Base-by-base conservation (phyloP, 192 early-diverging fungal species). In the Linnemannia zychae region DNA sequence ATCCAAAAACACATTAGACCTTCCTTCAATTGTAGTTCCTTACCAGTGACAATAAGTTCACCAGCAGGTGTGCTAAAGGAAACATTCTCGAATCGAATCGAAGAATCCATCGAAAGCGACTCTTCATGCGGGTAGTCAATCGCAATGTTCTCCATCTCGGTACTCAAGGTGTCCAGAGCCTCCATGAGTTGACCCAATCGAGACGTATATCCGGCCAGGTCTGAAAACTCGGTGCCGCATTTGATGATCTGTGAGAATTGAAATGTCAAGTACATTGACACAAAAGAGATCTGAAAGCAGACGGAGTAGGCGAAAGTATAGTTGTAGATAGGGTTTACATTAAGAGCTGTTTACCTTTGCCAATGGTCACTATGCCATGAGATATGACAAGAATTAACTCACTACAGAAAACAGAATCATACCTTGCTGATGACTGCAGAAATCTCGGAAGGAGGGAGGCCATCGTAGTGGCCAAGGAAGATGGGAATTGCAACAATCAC, bases 171-270 rank as follows among this genome's bases (percentile, higher is more conserved):
- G 34, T 95, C 92, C 24, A 96, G 67, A 1, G 90, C 91, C 78
- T 98, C 96, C 76, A 96, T 90, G 33, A 98, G 86, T 82, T 97
- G 94, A 18, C 87, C 92, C 7, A 98, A 90, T 87, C 97, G 97
- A 17, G 94, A 89, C 1, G 93, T 92, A 71, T 96, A 97, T 9
- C 97, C 97, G 31, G 95, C 94, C 31, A 97, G 76, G 68, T 97
- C 93, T 0, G 96, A 93, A 74, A 96, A 77, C 76, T 89, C 90
- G 48, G 91, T 90, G 2, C 93, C 87, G 79, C 95, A 92, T 65
- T 95, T 89, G 50, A 96, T 94, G 34, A 97, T 88, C 9, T 81
- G 73, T 0, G 93, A 93, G 80, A 97, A 97, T 37, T 90, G 93
- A 81, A 90, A 96, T 24, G 95, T 94, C 34, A 98, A 88, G 67